Percentiles rank a stretch among this genome's conserved stretches.
Conservation (phyloP, 2,329 filamentous ascomycete species). For the Colletotrichum incanum region DNA sequence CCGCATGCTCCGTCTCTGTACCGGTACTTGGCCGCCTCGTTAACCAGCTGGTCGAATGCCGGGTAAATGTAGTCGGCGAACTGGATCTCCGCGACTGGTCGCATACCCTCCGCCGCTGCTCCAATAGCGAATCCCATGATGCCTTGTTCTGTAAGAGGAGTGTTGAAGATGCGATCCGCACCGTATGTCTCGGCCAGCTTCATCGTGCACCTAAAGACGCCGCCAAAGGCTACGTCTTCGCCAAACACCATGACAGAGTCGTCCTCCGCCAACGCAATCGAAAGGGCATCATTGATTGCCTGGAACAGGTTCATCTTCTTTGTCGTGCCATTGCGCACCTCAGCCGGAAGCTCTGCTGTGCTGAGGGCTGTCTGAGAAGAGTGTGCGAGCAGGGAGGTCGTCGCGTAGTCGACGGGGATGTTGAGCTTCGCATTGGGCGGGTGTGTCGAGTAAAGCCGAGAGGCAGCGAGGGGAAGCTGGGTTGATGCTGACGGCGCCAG, state of each 20-base stretch:
- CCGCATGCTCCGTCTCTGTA: slow-evolving; percentile 78
- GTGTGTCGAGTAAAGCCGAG: slow-evolving; percentile 67
- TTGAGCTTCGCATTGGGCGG: slow-evolving; percentile 80
- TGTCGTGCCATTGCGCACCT: slow-evolving; percentile 78
- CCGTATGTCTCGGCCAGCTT: slow-evolving; percentile 91
- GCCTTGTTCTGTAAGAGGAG: slow-evolving; percentile 92
- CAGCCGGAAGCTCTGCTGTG: slow-evolving; percentile 79
- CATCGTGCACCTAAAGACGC: slow-evolving; percentile 96
- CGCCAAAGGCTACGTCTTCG: slow-evolving; percentile 97
- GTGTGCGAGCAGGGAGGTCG: slow-evolving; percentile 86
- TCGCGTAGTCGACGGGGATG: slow-evolving; percentile 87
- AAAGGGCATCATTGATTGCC: slow-evolving; percentile 91
- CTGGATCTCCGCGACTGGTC: slow-evolving; percentile 93
- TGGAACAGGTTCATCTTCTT: slow-evolving; percentile 95
- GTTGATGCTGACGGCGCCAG: slow-evolving; percentile 34
- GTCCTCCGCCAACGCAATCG: slow-evolving; percentile 85
- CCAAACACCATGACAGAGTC: slow-evolving; percentile 93
- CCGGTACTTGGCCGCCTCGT: slow-evolving; percentile 90
- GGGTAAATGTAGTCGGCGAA: slow-evolving; percentile 96
- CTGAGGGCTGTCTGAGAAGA: slow-evolving; percentile 79
- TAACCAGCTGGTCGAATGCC: slow-evolving; percentile 94
- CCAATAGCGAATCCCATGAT: slow-evolving; percentile 96
- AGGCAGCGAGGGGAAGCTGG: slow-evolving; percentile 34
- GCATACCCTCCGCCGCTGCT: slow-evolving; percentile 90
- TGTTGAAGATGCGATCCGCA: slow-evolving; percentile 93